Evolutionary conservation across 257 asterid genomes (phyloP), one percentile per base, ranked within the genome.

Genomic region (Coffea eugenioides): DNA sequence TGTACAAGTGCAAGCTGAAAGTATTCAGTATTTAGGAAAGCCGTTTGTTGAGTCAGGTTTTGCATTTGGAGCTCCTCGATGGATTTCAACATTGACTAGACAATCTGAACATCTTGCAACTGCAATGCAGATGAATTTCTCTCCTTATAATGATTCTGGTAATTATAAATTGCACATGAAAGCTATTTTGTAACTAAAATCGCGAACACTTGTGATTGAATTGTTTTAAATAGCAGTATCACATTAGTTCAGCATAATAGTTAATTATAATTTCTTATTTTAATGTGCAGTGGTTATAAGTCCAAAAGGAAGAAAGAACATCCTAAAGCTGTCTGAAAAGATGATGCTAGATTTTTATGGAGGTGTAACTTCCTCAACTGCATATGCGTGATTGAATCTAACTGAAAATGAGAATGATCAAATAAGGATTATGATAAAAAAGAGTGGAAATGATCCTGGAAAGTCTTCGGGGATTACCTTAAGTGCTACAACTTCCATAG

Each of bases 11-110:
- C 80, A 85, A 14, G 84, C 83, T 16, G 59, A 75, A 74, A 81
- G 61, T 10, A 48, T 68, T 77, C 84, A 85, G 5, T 41, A 43
- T 18, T 77, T 90, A 21, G 88, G 85, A 77, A 86, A 76, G 70
- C 84, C 92, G 20, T 71, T 92, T 15, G 73, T 92, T 2, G 68
- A 79, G 6, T 80, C 90, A 0, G 93, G 92, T 8, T 82, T 88
- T 2, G 96, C 91, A 5, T 92, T 88, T 45, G 94, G 96, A 39
- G 93, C 93, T 2, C 84, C 74, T 1, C 88, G 93, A 1, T 92
- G 96, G 94, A n/a, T 86, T 0, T 73, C 94, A 1, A 75, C 84
- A 64, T 88, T 92, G 5, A 74, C 80, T 14, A 82, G 86, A 5
- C 86, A 90, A 68, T 90, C 87, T 64, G 86, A 88, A 69, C 90